Conservation (phyloP, 805 yeast species). For the Ogataea naganishii region DNA sequence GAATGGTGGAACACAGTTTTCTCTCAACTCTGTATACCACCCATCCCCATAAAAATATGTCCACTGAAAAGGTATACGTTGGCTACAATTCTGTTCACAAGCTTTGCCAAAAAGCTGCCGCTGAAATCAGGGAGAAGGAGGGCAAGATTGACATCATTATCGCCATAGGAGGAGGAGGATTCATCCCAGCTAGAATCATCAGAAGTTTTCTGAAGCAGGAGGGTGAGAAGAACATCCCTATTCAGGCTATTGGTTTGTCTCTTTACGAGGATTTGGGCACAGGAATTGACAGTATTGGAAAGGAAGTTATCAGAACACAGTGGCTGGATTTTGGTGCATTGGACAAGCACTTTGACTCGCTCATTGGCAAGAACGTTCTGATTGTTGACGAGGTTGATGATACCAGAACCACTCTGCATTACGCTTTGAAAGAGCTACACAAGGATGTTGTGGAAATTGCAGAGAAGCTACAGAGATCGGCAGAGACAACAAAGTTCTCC, state of each 20-base stretch:
- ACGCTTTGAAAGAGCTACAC: conserved; percentile 69
- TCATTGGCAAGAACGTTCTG: conserved; percentile 72
- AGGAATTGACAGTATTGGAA: conserved; percentile 49
- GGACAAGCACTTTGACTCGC: conserved; percentile 58
- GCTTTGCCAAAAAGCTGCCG: conserved; percentile 51
- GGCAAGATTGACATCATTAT: conserved; percentile 44
- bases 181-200: conserved; percentile 60
- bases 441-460: conserved; percentile 59
- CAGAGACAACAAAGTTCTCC: conserved; percentile 58
- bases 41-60: no score
- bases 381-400: conserved; percentile 91
- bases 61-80: conserved; percentile 44
- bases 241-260: conserved; percentile 62
- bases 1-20: no score
- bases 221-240: conserved; percentile 59
- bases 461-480: conserved; percentile 43
- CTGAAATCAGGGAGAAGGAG: conserved; percentile 16
- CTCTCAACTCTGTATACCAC: no score
- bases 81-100: conserved; percentile 80
- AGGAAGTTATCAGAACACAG: conserved; percentile 80
- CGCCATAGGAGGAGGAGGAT: conserved; percentile 71
- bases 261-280: conserved; percentile 51
- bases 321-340: conserved; percentile 81
- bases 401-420: conserved; percentile 82
- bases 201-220: conserved; percentile 52